Base-by-base conservation (phyloP, 768 basidiomycete species). In the Auriculariales sp. region DNA sequence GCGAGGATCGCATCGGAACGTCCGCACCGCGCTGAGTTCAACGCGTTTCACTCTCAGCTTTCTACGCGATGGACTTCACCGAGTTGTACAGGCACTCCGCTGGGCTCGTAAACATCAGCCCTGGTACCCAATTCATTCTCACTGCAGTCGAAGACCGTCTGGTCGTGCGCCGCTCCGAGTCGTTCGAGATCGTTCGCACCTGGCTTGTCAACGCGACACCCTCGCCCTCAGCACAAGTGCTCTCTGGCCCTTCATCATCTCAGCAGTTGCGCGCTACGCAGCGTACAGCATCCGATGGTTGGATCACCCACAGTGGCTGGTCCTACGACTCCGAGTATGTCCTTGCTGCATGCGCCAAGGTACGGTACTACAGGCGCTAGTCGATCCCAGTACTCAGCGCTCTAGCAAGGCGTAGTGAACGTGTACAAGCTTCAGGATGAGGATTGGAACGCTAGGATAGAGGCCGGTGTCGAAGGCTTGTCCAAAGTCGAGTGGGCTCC, bases 401-500 rank as follows among this genome's bases (percentile, higher is more conserved):
- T n/a, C n/a, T n/a, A n/a, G 56, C 64, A 66, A 45, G 82, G 83
- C 3, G 64, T 79, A 24, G 83, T 87, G 12, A 79, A 82, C 59
- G 74, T 92, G 32, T 81, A 81, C 64, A 87, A 83, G 53, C 68
- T 94, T 55, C 71, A 79, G 22, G 83, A 89, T 58, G 87, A 90
- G 57, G 68, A 73, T 5, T 87, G 89, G 83, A 72, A 66, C 46
- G 82, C 84, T 3, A 74, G 77, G 31, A 82, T 91, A 53, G 83
- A 90, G 55, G 72, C 82, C 5, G 88, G 86, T 25, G 73, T 79
- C 24, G 92, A 94, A 69, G 83, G 92, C 10, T 75, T 95, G 46
- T 74, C 80, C 17, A 87, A 78, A 59, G 87, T 83, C 15, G 88
- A 93, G 59, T 97, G 92, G 92, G 85, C 84, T 0, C 86, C 83